Conservation (phyloP, 768 basidiomycete genomes). For the Boletus pseudopeckii region DNA sequence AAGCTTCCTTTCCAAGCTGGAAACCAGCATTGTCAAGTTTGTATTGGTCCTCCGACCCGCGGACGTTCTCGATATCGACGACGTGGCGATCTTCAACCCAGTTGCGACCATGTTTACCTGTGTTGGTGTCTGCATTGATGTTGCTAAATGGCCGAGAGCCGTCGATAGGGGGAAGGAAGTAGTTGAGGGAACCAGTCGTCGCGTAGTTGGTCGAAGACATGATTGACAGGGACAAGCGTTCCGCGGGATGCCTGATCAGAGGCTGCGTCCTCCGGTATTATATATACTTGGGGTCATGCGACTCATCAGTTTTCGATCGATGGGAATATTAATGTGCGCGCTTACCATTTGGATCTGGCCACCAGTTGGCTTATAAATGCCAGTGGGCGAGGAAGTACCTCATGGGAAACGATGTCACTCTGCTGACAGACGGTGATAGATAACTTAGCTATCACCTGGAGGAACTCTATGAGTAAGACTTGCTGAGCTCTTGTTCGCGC, state of each 20-base stretch:
- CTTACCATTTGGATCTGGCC: not conserved
- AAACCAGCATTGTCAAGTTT: slow-evolving; percentile 36
- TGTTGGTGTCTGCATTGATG: slow-evolving; percentile 17
- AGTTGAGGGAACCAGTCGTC: slow-evolving; percentile 20
- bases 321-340: not conserved
- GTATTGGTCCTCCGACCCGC: slow-evolving; percentile 32
- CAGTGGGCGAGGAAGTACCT: not conserved
- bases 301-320: not conserved
- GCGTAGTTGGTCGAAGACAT: slow-evolving; percentile 15
- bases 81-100: slow-evolving; percentile 12
- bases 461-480: not conserved
- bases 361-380: too few species aligned
- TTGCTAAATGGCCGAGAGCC: slow-evolving; percentile 15
- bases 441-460: not conserved
- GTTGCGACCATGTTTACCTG: slow-evolving; percentile 18
- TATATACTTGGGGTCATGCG: slow-evolving; percentile 24
- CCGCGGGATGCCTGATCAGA: slow-evolving; percentile 34
- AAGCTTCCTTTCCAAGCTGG: slow-evolving; percentile 27
- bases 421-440: not conserved
- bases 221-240: not conserved
- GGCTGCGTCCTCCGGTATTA: slow-evolving; percentile 13
- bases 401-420: not conserved
- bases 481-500: not conserved
- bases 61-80: slow-evolving; percentile 31
- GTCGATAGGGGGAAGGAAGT: slow-evolving; percentile 16